Base-by-base conservation (phyloP, 2,329 filamentous ascomycete genomes). In the Verticillium dahliae region DNA sequence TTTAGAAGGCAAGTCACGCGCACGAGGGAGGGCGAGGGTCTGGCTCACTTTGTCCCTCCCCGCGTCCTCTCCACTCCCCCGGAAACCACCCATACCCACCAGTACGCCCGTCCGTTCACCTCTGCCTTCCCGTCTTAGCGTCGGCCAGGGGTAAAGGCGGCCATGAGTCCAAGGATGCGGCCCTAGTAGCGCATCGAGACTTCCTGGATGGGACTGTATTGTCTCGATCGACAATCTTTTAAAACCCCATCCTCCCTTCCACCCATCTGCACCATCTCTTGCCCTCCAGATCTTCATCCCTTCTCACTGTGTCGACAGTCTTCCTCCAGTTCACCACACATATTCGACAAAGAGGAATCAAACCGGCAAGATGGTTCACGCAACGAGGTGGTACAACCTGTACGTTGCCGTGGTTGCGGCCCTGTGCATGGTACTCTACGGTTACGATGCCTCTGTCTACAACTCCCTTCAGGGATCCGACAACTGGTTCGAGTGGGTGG, bases 401-500 rank as follows among this genome's bases (percentile, higher is more conserved):
- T 79, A 69, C 63, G 69, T 63, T 27, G 18, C 39, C 31, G 45
- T 89, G 58, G 85, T 90, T 66, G 88, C 88, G 61, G 87, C 88
- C 69, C 85, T 86, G 72, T 90, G 86, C 72, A 90, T 90, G 88
- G 86, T 90, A 27, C 79, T 91, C 55, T 90, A 90, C 71, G 88
- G 88, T 62, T 90, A 90, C 71, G 88, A 90, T 80, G 87, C 88
- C 1, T 89, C 86, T 41, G 87, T 90, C 56, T 91, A 87, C 79
- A 91, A 91, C 72, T 86, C 87, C 5, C 83, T 90, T 6, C 88
- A 90, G 72, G 85, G 84, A 37, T 89, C 86, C 1, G 72, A 84
- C 14, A 82, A 90, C 71, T 91, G 88, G 88, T 75, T 85, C 13
- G 76, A 75, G 18, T 90, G 82, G 75, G 89, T 90, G 73, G 77